These are phyloP conservation scores for Kentomonas sorsogonicus DNA, from an alignment of 208 protist genomes.

Conservation along the genomic window DNA sequence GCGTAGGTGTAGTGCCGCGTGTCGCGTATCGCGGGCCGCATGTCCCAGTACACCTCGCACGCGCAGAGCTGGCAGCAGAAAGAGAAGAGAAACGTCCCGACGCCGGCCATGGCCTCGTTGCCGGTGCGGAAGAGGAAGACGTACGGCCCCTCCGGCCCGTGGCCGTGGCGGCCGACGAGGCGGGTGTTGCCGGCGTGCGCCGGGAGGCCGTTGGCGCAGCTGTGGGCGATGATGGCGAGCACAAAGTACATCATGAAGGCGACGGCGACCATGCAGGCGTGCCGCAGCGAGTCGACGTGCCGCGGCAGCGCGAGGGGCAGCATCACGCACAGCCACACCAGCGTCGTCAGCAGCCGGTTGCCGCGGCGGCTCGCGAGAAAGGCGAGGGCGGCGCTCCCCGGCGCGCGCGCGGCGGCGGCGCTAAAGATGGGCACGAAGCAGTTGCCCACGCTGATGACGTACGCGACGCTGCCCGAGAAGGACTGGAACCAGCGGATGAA, in stretches of 20 bases:
- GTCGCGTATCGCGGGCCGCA: conserved; percentile 23
- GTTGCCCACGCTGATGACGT: conserved; percentile 32
- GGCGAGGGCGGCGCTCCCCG: conserved; percentile 17
- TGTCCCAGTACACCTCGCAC: conserved; percentile 43
- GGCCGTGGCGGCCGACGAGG: conserved; percentile 14
- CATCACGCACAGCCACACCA: conserved; percentile 39
- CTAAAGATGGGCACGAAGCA: conserved; percentile 25
- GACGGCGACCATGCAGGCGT: conserved; percentile 34
- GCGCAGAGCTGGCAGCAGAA: conserved; percentile 47
- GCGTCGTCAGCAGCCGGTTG: conserved; percentile 20
- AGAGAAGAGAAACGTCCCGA: conserved; percentile 48
- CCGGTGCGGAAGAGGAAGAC: conserved; percentile 34
- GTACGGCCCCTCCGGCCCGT: conserved; percentile 4
- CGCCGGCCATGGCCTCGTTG: conserved; percentile 17
- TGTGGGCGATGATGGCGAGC: conserved; percentile 32
- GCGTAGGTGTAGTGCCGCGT: conserved; percentile 28
- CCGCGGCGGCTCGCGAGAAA: conserved; percentile 22
- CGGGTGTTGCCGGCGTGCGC: conserved; percentile 9
- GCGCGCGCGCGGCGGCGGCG: conserved; percentile 1
- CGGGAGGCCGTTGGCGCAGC: conserved; percentile 16
- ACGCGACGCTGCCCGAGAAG: conserved; percentile 24
- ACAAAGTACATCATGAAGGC: conserved; percentile 34
- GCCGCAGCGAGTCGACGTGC: conserved; percentile 50
- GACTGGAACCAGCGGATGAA: conserved; percentile 29
- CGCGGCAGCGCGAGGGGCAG: conserved; percentile 41